Evolutionary conservation across 306 rosid species (phyloP).

Genomic region (Corylus heterophylla): DNA sequence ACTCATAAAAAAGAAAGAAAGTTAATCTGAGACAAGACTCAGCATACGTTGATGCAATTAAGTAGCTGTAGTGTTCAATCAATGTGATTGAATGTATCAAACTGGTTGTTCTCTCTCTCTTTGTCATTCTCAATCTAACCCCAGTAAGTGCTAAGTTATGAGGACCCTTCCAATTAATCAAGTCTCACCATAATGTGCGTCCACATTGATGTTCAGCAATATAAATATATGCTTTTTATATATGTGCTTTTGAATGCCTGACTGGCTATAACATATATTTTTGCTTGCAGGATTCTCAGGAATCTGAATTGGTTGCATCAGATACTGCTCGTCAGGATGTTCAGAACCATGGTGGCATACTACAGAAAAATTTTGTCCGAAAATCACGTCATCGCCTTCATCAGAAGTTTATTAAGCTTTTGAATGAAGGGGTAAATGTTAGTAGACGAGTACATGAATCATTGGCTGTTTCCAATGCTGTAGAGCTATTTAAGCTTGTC

Average conservation of each 20-base stretch:
- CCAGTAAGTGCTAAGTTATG: not conserved
- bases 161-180: not conserved
- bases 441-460: conserved; percentile 67
- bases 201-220: not conserved
- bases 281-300: conserved; percentile 51
- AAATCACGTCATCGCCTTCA: conserved; percentile 56
- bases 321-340: conserved; percentile 43
- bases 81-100: conserved; percentile 3
- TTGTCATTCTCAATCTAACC: not conserved
- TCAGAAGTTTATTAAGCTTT: conserved; percentile 57
- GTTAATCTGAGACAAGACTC: conserved; percentile 1
- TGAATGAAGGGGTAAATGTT: conserved; percentile 50
- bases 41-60: conserved; percentile 8
- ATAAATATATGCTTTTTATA: not conserved
- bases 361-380: conserved; percentile 33
- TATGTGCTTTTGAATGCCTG: conserved; percentile 19
- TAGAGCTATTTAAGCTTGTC: conserved; percentile 95
- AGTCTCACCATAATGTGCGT: not conserved
- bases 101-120: not conserved
- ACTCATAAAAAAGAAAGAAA: not conserved
- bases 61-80: conserved; percentile 20
- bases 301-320: conserved; percentile 42
- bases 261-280: conserved; percentile 26
- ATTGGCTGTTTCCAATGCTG: conserved; percentile 89
- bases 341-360: conserved; percentile 43